These are phyloP conservation scores for Aspergillus oerlinghausenensis DNA, from an alignment of 2,329 filamentous ascomycete species.

Conservation along the genomic window DNA sequence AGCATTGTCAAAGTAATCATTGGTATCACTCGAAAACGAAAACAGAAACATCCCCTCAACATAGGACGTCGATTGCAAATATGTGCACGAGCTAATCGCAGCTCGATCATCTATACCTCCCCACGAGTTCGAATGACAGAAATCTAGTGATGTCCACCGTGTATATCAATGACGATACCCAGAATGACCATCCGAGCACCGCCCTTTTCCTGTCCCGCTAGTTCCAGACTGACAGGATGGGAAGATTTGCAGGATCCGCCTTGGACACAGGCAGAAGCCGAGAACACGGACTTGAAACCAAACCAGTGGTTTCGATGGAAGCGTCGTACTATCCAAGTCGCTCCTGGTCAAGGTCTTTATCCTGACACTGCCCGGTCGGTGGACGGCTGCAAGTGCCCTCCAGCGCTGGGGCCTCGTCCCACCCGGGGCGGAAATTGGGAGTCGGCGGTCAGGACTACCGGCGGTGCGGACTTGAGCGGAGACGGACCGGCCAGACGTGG, in stretches of 20 bases:
- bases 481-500: slow-evolving; percentile 17
- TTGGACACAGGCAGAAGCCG: neutral
- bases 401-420: slow-evolving; percentile 23
- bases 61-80: slow-evolving; percentile 8
- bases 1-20: slow-evolving; percentile 1
- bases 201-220: neutral
- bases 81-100: slow-evolving; percentile 9
- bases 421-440: slow-evolving; percentile 18
- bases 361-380: slow-evolving; percentile 9
- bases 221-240: neutral
- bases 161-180: neutral
- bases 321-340: neutral
- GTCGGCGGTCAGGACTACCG: slow-evolving; percentile 26
- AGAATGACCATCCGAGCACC: neutral
- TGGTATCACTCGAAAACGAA: slow-evolving; percentile 13
- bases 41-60: slow-evolving; percentile 10
- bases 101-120: neutral
- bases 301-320: slow-evolving; percentile 7
- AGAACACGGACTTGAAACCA: slow-evolving; percentile 5
- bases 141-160: neutral
- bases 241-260: neutral
- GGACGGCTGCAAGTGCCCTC: slow-evolving; percentile 20
- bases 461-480: slow-evolving; percentile 29
- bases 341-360: slow-evolving; percentile 8
- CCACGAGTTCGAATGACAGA: neutral